Evolutionary conservation across 1,139 yeast species (phyloP).

Genomic region (Yamadazyma triangularis): DNA sequence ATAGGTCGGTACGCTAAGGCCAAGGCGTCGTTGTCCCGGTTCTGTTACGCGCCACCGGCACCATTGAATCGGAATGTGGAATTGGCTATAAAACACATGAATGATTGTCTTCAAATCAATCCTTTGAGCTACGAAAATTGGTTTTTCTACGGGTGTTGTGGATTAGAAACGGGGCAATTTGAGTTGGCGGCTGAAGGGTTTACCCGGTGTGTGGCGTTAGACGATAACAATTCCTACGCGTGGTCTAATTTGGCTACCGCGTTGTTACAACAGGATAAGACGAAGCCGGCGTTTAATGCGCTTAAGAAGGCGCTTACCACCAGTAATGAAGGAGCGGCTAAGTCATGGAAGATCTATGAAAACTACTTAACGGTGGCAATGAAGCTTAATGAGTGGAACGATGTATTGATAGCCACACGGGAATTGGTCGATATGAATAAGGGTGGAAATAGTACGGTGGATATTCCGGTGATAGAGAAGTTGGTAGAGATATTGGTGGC

Average conservation of each 20-base stretch:
- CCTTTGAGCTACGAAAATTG: constrained; percentile 83
- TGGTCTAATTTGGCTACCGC: constrained; percentile 97
- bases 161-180: constrained; percentile 68
- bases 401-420: constrained; percentile 69
- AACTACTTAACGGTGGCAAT: constrained; percentile 81
- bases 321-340: constrained; percentile 54
- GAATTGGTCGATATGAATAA: constrained; percentile 52
- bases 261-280: constrained; percentile 57
- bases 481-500: constrained; percentile 62
- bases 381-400: constrained; percentile 80
- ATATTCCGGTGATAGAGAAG: constrained; percentile 71
- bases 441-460: constrained; percentile 65
- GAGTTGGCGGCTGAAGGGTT: constrained; percentile 89
- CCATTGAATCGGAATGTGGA: constrained; percentile 51
- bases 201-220: constrained; percentile 83
- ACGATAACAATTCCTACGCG: constrained; percentile 75
- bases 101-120: constrained; percentile 67
- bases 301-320: constrained; percentile 69
- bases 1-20: constrained; percentile 80
- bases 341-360: constrained; percentile 89
- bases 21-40: constrained; percentile 75
- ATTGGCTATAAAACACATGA: constrained; percentile 61
- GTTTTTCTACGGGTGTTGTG: constrained; percentile 92
- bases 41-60: constrained; percentile 66
- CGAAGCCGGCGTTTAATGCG: constrained; percentile 78